These are phyloP conservation scores for Peronospora destructor DNA, from an alignment of 352 stramenopile genomes.

Conservation along the genomic window DNA sequence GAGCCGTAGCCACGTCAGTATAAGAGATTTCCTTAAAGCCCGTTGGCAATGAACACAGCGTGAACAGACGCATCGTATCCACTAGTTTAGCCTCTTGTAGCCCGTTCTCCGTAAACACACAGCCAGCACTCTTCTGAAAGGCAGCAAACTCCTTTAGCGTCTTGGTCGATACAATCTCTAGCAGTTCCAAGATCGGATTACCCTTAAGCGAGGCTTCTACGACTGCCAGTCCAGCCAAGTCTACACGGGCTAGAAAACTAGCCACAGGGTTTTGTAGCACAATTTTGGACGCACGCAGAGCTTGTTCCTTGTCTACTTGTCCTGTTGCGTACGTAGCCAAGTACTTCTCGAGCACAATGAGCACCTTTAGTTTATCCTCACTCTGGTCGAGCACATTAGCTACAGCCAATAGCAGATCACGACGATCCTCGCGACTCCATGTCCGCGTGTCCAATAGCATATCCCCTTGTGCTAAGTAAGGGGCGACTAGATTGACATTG, in stretches of 20 bases:
- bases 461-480: constrained; percentile 69
- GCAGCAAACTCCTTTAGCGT: constrained; percentile 86
- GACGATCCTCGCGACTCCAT: constrained; percentile 43
- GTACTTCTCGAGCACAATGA: constrained; percentile 76
- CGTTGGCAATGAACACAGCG: constrained; percentile 85
- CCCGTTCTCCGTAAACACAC: constrained; percentile 56
- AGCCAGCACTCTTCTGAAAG: constrained; percentile 64
- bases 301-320: constrained; percentile 52
- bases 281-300: constrained; percentile 73
- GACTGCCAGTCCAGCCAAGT: constrained; percentile 73
- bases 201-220: constrained; percentile 69
- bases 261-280: constrained; percentile 87
- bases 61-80: constrained; percentile 89
- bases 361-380: constrained; percentile 46
- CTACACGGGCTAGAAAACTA: constrained; percentile 86
- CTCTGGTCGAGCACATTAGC: constrained; percentile 60
- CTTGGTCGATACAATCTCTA: constrained; percentile 90
- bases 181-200: constrained; percentile 70
- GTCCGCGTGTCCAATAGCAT: constrained; percentile 40
- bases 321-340: constrained; percentile 44
- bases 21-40: constrained; percentile 91
- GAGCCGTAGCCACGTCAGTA: constrained; percentile 67
- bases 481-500: constrained; percentile 52
- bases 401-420: constrained; percentile 59
- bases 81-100: constrained; percentile 54